Evolutionary conservation across 169 alveolate genomes (phyloP).

Genomic region (Theileria parva): DNA sequence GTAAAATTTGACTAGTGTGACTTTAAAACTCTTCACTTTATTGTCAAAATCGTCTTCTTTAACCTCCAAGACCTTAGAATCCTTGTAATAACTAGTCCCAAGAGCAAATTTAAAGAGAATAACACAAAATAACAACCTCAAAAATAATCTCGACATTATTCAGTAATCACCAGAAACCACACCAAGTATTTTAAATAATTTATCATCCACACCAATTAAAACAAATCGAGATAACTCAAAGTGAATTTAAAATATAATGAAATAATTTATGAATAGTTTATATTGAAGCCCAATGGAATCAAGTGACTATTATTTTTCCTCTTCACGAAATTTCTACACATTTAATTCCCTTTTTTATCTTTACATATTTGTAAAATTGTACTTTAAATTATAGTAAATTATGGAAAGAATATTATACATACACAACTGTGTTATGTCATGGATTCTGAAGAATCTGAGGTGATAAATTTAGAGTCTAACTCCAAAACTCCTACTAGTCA

Average conservation of each 20-base stretch:
- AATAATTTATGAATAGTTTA: no score
- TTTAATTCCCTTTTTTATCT: neutral
- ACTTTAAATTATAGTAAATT: no score
- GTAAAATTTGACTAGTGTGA: constrained; percentile 57
- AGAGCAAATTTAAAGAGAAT: neutral
- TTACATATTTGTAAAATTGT: no score
- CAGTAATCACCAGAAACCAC: neutral
- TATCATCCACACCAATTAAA: neutral
- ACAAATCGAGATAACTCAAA: neutral
- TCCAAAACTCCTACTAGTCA: neutral
- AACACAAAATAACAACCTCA: neutral
- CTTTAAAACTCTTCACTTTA: constrained; percentile 10
- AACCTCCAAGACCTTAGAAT: neutral
- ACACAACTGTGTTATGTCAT: neutral
- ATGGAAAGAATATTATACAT: neutral
- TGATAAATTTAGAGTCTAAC: neutral
- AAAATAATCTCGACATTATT: neutral
- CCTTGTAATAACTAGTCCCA: neutral
- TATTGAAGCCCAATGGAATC: neutral
- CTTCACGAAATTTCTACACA: neutral
- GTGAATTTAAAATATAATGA: neutral
- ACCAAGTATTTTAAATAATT: neutral
- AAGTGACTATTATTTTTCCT: neutral
- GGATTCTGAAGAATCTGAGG: neutral
- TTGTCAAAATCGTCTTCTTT: constrained; percentile 4